These are phyloP conservation scores for Barnettozyma vustinii DNA, from an alignment of 805 yeast genomes.

Conservation along the genomic window DNA sequence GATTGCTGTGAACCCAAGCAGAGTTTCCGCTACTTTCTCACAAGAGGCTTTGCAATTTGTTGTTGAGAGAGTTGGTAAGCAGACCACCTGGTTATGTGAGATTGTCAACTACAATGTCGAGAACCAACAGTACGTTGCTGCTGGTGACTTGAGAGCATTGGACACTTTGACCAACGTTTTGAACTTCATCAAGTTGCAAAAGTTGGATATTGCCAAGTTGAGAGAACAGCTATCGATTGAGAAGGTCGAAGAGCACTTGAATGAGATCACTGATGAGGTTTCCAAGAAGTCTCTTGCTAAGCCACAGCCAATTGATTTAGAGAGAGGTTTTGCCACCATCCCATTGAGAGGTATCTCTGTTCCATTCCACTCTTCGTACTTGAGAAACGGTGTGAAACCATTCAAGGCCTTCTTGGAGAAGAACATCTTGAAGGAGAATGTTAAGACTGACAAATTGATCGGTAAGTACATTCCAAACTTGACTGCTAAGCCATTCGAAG, in stretches of 20 bases:
- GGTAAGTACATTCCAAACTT: conserved; percentile 97
- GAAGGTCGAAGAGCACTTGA: conserved; percentile 81
- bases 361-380: conserved; percentile 99
- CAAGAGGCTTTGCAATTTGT: conserved; percentile 94
- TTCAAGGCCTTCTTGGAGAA: conserved; percentile 95
- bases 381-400: conserved; percentile 98
- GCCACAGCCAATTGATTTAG: conserved; percentile 94
- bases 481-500: conserved; percentile 95
- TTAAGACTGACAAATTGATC: conserved; percentile 87
- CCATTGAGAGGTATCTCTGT: conserved; percentile 99
- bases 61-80: conserved; percentile 77
- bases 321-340: conserved; percentile 97
- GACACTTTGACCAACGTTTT: conserved; percentile 91
- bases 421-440: conserved; percentile 92
- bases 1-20: conserved; percentile 97
- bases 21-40: conserved; percentile 81
- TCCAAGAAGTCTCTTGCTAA: conserved; percentile 76
- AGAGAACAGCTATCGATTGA: conserved; percentile 80
- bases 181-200: conserved; percentile 89
- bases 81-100: conserved; percentile 92
- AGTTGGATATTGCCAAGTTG: conserved; percentile 85
- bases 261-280: conserved; percentile 83
- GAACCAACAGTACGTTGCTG: conserved; percentile 96
- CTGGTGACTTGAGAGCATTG: conserved; percentile 95
- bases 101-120: conserved; percentile 98